Evolutionary conservation across 2,329 filamentous ascomycete species (phyloP), one percentile per base, ranked within the genome.

Genomic region (Microascus cirrosus): DNA sequence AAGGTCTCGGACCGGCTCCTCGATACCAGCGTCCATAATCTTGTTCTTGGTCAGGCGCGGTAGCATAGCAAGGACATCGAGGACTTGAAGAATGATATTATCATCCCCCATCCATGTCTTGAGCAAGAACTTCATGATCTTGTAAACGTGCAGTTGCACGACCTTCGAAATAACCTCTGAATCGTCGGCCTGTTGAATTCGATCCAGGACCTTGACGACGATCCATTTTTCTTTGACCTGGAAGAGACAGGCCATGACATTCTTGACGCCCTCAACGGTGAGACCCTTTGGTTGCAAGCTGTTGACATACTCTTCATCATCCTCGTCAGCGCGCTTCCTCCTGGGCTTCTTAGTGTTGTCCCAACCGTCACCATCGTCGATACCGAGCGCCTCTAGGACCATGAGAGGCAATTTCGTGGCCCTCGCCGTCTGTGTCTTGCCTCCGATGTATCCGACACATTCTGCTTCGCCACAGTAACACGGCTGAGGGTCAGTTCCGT

Each of bases 211-310:
- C 73, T 97, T 97, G 73, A 96, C 91, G 2, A 90, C 91, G 71
- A 99, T 96, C 94, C 94, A 99, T 73, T 96, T 96, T 78, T 99
- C 94, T 73, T 96, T 95, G 79, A 90, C 96, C 71, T 96, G 93
- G 84, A 96, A 92, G 60, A 99, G 83, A 57, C 91, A 87, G 25
- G 93, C 92, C 90, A 96, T 96, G 71, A 96, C 90, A 73, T 95
- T 95, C 66, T 87, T 90, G 61, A 95, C 90, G 61, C 88, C 90
- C 60, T 87, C 83, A 66, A 94, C 89, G 63, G 90, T 85, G 60
- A 96, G 80, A 54, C 82, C 84, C 66, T 85, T 89, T 56, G 89
- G 85, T 69, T 93, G 83, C 60, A 95, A 80, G 70, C 90, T 92
- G 71, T 91, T 94, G 70, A 96, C 87, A 68, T 97, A 97, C 67